A percentile compares a stretch with the other conserved stretches of the same genome.
Conservation (phyloP, 2,329 filamentous ascomycete species). For the Didymella pomorum region DNA sequence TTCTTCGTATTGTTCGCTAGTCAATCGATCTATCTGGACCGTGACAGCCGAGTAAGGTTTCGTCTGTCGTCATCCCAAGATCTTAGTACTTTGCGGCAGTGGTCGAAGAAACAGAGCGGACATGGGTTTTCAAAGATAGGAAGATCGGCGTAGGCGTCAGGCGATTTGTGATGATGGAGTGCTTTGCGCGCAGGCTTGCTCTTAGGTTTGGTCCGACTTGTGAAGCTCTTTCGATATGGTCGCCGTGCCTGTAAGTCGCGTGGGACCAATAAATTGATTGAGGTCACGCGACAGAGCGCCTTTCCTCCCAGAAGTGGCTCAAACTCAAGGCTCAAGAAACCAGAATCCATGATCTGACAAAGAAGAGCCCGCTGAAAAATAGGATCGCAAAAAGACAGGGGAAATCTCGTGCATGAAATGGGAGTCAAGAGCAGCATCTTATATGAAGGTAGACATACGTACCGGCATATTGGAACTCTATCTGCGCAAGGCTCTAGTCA, state of each 20-base stretch:
- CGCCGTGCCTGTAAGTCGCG: slow-evolving; percentile 13
- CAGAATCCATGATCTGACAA: slow-evolving; percentile 23
- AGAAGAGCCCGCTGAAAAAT: neutral
- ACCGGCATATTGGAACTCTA: slow-evolving; percentile 39
- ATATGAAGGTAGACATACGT: slow-evolving; percentile 28
- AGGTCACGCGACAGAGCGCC: slow-evolving; percentile 23
- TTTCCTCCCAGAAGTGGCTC: slow-evolving; percentile 24
- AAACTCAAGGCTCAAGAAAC: slow-evolving; percentile 12
- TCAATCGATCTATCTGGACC: slow-evolving; percentile 89
- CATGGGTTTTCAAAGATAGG: slow-evolving; percentile 42
- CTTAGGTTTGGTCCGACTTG: slow-evolving; percentile 5
- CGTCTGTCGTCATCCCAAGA: slow-evolving; percentile 40
- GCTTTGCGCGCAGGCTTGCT: slow-evolving; percentile 22
- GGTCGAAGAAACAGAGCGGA: slow-evolving; percentile 37
- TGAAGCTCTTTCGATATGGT: slow-evolving; percentile 13
- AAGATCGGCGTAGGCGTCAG: slow-evolving; percentile 32
- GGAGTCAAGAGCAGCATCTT: slow-evolving; percentile 10
- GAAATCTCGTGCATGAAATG: slow-evolving; percentile 1
- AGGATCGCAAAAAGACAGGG: too few relatives aligned
- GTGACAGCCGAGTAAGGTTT: slow-evolving; percentile 95
- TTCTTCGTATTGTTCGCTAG: slow-evolving; percentile 86
- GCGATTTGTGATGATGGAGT: slow-evolving; percentile 38
- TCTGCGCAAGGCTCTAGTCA: slow-evolving; percentile 12
- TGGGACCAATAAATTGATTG: slow-evolving; percentile 19
- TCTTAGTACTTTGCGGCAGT: slow-evolving; percentile 38